Evolutionary conservation across 768 basidiomycete species (phyloP).

Genomic region (Suillus bovinus): DNA sequence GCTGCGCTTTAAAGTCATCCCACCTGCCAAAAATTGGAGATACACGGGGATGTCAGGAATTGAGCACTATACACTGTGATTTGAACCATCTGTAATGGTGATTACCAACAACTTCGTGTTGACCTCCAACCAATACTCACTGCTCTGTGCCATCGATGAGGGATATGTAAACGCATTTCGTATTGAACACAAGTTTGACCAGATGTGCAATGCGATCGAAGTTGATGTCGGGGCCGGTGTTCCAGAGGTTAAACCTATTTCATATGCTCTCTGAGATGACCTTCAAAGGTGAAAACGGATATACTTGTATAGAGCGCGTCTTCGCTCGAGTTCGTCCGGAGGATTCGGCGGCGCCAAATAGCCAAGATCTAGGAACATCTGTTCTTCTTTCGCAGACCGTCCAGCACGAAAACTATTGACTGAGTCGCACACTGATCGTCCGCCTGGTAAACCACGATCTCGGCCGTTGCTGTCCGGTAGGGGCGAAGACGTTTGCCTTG

Average conservation of each 20-base stretch:
- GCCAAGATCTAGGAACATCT: constrained; percentile 61
- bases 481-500: constrained; percentile 66
- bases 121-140: constrained; percentile 44
- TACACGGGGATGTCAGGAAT: background rate
- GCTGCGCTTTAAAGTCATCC: constrained; percentile 43
- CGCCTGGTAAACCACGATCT: constrained; percentile 33
- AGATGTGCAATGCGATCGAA: constrained; percentile 94
- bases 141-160: constrained; percentile 84
- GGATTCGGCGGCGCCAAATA: constrained; percentile 83
- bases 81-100: constrained; percentile 74
- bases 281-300: constrained; percentile 18
- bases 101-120: constrained; percentile 1
- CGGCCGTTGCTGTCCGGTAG: constrained; percentile 45
- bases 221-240: constrained; percentile 82
- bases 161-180: constrained; percentile 81
- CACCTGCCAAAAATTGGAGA: constrained; percentile 36
- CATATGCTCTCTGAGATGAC: constrained; percentile 8
- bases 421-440: constrained; percentile 36
- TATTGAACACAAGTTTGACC: constrained; percentile 89
- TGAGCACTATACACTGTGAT: constrained; percentile 67
- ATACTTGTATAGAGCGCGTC: constrained; percentile 84
- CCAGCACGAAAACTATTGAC: constrained; percentile 37
- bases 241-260: constrained; percentile 83
- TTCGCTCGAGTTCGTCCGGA: constrained; percentile 78
- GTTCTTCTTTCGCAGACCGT: constrained; percentile 65